These are phyloP conservation scores for Boletus huronensis DNA, from an alignment of 768 basidiomycete species.

Conservation along the genomic window DNA sequence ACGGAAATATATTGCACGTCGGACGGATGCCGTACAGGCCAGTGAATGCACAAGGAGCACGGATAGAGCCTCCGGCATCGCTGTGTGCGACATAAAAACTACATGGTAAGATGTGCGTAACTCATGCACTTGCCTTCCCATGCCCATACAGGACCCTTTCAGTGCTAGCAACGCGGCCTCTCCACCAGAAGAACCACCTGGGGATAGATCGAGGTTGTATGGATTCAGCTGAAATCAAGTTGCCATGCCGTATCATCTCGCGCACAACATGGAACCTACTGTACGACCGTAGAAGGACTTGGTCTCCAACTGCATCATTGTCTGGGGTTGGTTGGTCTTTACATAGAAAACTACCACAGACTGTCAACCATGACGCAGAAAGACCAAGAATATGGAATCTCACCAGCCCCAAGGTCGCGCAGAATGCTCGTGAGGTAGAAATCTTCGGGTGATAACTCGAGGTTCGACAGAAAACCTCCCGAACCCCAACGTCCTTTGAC, in stretches of 20 bases:
- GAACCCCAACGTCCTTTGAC: slow-evolving; percentile 40
- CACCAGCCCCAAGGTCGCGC: slow-evolving; percentile 41
- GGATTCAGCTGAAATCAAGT: slow-evolving; percentile 38
- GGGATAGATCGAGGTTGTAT: slow-evolving; percentile 39
- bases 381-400: not conserved
- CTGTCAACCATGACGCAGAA: slow-evolving; percentile 5
- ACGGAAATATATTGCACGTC: slow-evolving; percentile 32
- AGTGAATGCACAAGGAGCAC: slow-evolving; percentile 35
- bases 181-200: slow-evolving; percentile 54
- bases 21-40: slow-evolving; percentile 43
- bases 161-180: slow-evolving; percentile 47
- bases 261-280: slow-evolving; percentile 2
- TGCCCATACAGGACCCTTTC: slow-evolving; percentile 43
- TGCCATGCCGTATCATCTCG: not conserved
- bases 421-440: slow-evolving; percentile 35
- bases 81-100: slow-evolving; percentile 8
- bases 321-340: slow-evolving; percentile 44
- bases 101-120: not conserved
- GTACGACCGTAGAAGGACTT: slow-evolving; percentile 34
- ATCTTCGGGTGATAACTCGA: slow-evolving; percentile 27
- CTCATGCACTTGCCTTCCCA: slow-evolving; percentile 36
- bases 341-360: slow-evolving; percentile 37
- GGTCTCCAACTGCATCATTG: slow-evolving; percentile 38
- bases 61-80: slow-evolving; percentile 38
- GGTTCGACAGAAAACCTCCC: slow-evolving; percentile 32